Base-by-base conservation (phyloP, 2,329 filamentous ascomycete species). In the Colletotrichum viniferum region DNA sequence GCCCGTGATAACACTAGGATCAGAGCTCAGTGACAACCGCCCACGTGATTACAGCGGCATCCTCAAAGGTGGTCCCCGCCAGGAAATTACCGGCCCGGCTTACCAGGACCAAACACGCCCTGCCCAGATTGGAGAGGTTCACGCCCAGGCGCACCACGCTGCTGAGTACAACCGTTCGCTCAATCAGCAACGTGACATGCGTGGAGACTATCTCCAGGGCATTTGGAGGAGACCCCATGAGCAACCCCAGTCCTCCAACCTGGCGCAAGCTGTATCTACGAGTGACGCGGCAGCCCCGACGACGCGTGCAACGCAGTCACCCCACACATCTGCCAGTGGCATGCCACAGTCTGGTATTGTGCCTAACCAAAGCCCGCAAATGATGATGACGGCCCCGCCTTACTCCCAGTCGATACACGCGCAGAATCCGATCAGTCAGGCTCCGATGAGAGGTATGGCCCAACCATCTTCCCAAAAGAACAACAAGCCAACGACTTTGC, bases 151-250 rank as follows among this genome's bases (percentile, higher is more conserved):
- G 32, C 92, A 95, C 66, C 95, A 98, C 77, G 94, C 96, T 21
- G 95, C 95, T 73, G 96, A 98, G 79, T 98, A 94, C 86, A 98
- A 96, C 86, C 95, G 97, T 80, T 90, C 91, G 62, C 88, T 98
- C 67, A 95, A 94, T 80, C 91, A 94, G 79, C 94, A 96, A 83
- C 93, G 96, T 74, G 92, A 92, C 52, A 93, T 94, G 84, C 94
- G 97, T 74, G 91, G 89, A 74, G 93, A 96, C 74, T 97, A 95
- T 79, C 88, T 98, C 78, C 93, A 96, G 70, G 92, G 92, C 71
- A 90, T 96, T 78, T 98, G 96, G 94, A 91, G 94, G 78, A 91
- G 94, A 76, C 93, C 94, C 13, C 96, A 97, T 78, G 95, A 98
- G 81, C 92, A 94, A 74, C 92, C 95, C 30, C 83, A 86, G 71